Base-by-base conservation (phyloP, 1,139 yeast genomes). In the Geotrichum bryndzae region DNA sequence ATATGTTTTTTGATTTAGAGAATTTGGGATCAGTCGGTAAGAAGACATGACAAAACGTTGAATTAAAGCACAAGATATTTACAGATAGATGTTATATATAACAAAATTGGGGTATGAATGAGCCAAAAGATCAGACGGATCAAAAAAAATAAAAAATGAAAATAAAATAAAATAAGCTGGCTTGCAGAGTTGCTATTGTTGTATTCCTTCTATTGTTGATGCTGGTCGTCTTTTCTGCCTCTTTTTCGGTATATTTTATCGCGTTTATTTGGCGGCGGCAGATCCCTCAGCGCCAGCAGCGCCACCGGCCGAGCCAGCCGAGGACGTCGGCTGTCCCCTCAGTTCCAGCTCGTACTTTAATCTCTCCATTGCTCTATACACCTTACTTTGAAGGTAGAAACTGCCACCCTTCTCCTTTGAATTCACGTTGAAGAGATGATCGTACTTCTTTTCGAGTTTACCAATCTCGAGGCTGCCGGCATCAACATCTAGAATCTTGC, bases 361-460 rank as follows among this genome's bases (percentile, higher is more conserved):
- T 63, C 90, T 75, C 70, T 85, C 89, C 77, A 84, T 82, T n/a
- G 94, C 90, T 73, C 96, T 84, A 74, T 84, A 91, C 48, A 94
- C 94, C 77, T 94, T 94, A 63, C 95, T 86, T 74, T 94, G 99
- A 59, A 94, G 74, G 72, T 92, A 94, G 73, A 94, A 92, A 54
- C 96, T 88, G 58, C 96, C 96, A 18, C 96, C 96, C 75, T 92
- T 90, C 64, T 91, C 97, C 74, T 90, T 90, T 52, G 95, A 84
- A 77, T 94, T 94, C 65, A 90, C 89, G 55, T 88, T 90, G 69
- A 92, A 94, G 68, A 94, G 77, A 70, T 90, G 90, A 66, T 87
- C 84, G 77, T 88, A 94, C 73, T 89, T 88, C 69, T 84, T 84
- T 67, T 88, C 85, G 53, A 92, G 80, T 67, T 83, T 84, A 25